Conservation (phyloP, 495 filamentous ascomycete species). For the Hapsidospora chrysogenum region DNA sequence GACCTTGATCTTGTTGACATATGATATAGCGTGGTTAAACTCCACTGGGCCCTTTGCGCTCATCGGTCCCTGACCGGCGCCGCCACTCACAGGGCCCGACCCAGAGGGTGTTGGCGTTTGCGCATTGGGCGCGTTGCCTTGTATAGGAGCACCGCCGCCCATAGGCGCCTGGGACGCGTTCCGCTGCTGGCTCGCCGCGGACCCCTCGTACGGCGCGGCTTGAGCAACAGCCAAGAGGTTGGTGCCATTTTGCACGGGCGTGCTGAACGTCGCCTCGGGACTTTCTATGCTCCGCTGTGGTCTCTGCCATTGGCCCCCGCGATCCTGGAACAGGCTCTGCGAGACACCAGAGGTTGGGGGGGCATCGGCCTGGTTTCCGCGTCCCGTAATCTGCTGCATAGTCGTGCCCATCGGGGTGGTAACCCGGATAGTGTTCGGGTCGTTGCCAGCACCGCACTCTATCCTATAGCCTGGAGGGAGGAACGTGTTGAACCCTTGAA, state of each 20-base stretch:
- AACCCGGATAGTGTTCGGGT: conserved; percentile 89
- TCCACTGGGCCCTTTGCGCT: conserved; percentile 91
- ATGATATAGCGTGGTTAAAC: conserved; percentile 99
- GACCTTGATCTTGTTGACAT: conserved; percentile 99
- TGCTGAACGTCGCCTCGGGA: conserved; percentile 33
- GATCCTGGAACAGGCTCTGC: conserved; percentile 22
- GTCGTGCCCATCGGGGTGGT: conserved; percentile 81
- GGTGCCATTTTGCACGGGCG: conserved; percentile 26
- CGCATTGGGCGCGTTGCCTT: conserved; percentile 52
- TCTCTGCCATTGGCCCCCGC: conserved; percentile 28
- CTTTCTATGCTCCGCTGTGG: conserved; percentile 40
- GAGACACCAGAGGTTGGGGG: conserved; percentile 13
- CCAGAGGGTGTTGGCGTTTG: conserved; percentile 34
- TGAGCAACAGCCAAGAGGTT: conserved; percentile 24
- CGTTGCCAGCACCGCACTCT: conserved; percentile 81
- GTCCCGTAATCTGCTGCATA: conserved; percentile 35
- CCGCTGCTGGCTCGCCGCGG: conserved; percentile 52
- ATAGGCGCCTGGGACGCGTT: neutral
- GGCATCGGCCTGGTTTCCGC: conserved; percentile 23
- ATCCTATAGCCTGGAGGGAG: conserved; percentile 94
- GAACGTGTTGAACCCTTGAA: conserved; percentile 98
- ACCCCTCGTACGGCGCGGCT: conserved; percentile 25
- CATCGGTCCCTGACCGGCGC: conserved; percentile 33
- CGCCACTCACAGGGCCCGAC: conserved; percentile 22
- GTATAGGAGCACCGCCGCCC: neutral